Evolutionary conservation across 805 yeast species (phyloP), one percentile per base, ranked within the genome.

Genomic region (Ogataea thermomethanolica): DNA sequence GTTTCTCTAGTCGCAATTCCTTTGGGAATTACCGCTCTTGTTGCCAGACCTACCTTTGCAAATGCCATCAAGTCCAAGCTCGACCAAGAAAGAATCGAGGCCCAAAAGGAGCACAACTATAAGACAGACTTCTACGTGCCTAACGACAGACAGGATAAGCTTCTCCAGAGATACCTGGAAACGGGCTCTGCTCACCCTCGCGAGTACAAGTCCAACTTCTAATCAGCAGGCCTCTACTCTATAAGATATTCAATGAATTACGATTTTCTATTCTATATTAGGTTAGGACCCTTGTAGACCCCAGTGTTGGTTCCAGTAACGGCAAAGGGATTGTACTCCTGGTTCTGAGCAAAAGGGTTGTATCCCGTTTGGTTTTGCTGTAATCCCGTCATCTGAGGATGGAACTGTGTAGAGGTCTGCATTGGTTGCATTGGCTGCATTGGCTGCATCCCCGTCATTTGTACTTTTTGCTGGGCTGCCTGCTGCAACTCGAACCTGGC

Each of bases 21-120:
- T 35, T 35, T 59, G 25, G 46, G 47, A 25, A 35, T 53, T 6
- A 51, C 61, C 5, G 50, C 61, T 1, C 25, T 42, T 8, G 40
- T 47, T 13, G 55, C 59, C 15, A 61, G 66, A 54, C 67, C 67
- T 29, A 55, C 62, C 2, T 63, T 61, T 44, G 62, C 66, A 7
- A 63, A 62, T 37, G 63, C 65, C 6, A 61, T 63, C 46, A 49
- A 59, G 37, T 53, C 53, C 15, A 60, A 61, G 36, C 45, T 63
- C 20, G 56, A 57, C 25, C 66, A 60, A 45, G 65, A 63, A 45
- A 50, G 46, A 41, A 41, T 55, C 33, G 64, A 62, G 41, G 52
- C 54, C 13, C 42, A 45, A 37, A 57, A 52, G 44, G 29, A 37
- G n/a, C 64, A 62, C 28, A 33, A 48, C 12, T 61, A 40, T 38